Base-by-base conservation (phyloP, 2,329 filamentous ascomycete genomes). In the Aspergillus niger region DNA sequence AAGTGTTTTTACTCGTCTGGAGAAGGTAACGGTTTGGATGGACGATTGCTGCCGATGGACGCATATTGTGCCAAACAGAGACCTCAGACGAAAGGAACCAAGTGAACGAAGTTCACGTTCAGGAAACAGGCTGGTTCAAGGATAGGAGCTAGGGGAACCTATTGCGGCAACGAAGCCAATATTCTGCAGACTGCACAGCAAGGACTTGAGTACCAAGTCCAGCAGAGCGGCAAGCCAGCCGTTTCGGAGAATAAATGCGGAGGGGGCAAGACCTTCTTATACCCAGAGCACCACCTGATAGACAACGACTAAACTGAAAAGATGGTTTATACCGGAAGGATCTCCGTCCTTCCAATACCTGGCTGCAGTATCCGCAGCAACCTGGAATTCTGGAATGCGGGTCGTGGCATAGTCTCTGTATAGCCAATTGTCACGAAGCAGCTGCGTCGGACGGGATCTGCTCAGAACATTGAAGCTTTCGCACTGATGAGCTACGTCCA, bases 381-480 rank as follows among this genome's bases (percentile, higher is more conserved):
- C 63, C 59, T 30, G 59, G 61, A 56, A 64, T 58, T 60, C 50
- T 59, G 62, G 66, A 67, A 68, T 68, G 66, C 61, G 61, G 66
- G 60, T 52, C 60, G 28, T 36, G 30, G 36, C 55, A 41, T 50
- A 55, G 22, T n/a, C 50, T 55, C 17, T 32, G 22, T 54, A 44
- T 32, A 49, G 43, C 55, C 47, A 11, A 32, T 24, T 13, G 28
- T 13, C 5, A 36, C 24, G 3, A 10, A 38, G 20, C 8, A 50
- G n/a, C 7, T 28, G 44, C 8, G 10, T 10, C 15, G n/a, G 39
- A 44, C 15, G 22, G 39, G 32, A 36, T 36, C 32, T 36, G 10
- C 32, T 36, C 32, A 5, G 11, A 36, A 13, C 32, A 5, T 13
- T 36, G 11, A 13, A 4, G 11, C 11, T 13, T 13, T 36, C 5